phyloP scores from a whole-genome alignment of 352 stramenopile genomes.

The Globisporangium recalcitrans region DNA sequence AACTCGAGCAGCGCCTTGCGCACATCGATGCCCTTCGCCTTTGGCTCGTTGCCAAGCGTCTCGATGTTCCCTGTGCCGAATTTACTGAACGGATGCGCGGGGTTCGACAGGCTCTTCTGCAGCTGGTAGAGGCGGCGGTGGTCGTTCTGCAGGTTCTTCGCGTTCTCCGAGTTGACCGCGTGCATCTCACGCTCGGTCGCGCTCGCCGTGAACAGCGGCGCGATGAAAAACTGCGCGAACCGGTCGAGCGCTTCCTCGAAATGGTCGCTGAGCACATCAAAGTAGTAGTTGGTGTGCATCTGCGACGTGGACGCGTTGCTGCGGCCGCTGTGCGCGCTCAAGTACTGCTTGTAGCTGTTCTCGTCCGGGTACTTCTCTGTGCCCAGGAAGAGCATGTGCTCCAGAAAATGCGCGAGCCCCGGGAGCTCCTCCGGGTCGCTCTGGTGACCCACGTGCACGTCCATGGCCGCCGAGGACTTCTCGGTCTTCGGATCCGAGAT shows the following conservation, averaged over 20 bases:
- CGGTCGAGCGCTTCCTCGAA: slow-evolving; percentile 89
- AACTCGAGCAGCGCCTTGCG: slow-evolving; percentile 78
- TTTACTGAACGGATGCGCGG: slow-evolving; percentile 79
- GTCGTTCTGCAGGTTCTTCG: slow-evolving; percentile 96
- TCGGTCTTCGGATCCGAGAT: slow-evolving; percentile 90
- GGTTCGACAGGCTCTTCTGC: slow-evolving; percentile 65
- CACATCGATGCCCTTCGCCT: slow-evolving; percentile 44
- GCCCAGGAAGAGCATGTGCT: slow-evolving; percentile 98
- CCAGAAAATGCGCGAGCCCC: slow-evolving; percentile 89
- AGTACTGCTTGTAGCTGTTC: slow-evolving; percentile 91
- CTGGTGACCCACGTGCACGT: slow-evolving; percentile 93
- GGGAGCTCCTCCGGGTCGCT: slow-evolving; percentile 85
- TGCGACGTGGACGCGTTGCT: slow-evolving; percentile 96
- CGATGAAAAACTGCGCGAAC: slow-evolving; percentile 97
- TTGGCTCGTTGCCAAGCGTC: slow-evolving; percentile 51
- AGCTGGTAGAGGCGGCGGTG: slow-evolving; percentile 80
- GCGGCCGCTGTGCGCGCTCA: slow-evolving; percentile 90
- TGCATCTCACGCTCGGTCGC: slow-evolving; percentile 93
- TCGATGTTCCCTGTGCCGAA: slow-evolving; percentile 90
- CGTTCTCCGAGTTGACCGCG: slow-evolving; percentile 95
- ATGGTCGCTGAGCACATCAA: slow-evolving; percentile 87
- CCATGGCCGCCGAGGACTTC: slow-evolving; percentile 91
- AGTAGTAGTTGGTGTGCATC: slow-evolving; percentile 97
- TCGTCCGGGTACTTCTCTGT: slow-evolving; percentile 95
- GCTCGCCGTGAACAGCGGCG: slow-evolving; percentile 89